Evolutionary conservation across 1,139 yeast genomes (phyloP), one percentile per base, ranked within the genome.

Genomic region (Casaregolazyma suthepensis): DNA sequence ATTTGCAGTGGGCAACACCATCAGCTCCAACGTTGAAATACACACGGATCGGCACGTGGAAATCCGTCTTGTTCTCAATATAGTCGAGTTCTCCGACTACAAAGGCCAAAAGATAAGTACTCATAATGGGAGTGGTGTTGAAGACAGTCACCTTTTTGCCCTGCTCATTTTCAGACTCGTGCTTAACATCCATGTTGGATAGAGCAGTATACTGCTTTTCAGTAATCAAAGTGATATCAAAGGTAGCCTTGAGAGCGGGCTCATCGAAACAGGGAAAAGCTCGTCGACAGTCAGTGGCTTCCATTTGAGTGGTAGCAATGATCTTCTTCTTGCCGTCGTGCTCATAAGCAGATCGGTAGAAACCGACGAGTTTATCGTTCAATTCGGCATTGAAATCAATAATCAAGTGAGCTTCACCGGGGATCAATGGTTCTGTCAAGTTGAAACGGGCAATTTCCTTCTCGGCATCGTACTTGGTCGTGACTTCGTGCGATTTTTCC

Each of bases 251-350:
- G 57, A 83, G 77, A 52, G 83, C 81, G 10, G 96, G 96, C 68
- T 89, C 96, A 69, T 89, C 96, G 62, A 85, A 82, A 67, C 93
- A 87, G 19, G 96, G 96, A 75, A 89, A 88, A 3, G 96, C 96
- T 61, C 91, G 78, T 64, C 96, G 81, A 59, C 96, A 91, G 67
- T 87, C 96, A 15, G 94, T 85, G 26, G 96, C 85, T 71, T 89
- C 96, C 75, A 89, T 85, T 71, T 89, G 96, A 9, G 96, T 87
- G 44, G 94, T 83, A 40, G 88, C 83, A 77, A 87, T 79, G 62
- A 78, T 79, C 62, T 82, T 80, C 37, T 79, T 78, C 52, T 75
- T 75, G 15, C 87, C 89, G 20, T 75, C 69, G 9, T 64, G 57
- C 59, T 81, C 78, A 68, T 87, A 88, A 46, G 80, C 72, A 5